phyloP scores from a whole-genome alignment of 345 rosid genomes.

The Iberis pinnata region DNA sequence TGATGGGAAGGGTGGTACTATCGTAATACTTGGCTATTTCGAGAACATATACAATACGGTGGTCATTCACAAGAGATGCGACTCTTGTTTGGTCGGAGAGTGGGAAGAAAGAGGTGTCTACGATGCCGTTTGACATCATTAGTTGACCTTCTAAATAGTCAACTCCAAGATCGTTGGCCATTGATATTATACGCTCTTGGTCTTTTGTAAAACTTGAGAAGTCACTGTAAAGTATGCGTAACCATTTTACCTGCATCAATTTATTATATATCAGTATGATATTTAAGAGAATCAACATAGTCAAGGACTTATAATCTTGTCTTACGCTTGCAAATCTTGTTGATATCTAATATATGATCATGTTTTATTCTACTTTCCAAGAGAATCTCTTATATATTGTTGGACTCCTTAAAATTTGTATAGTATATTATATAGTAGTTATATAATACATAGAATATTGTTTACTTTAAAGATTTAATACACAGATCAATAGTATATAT shows the following conservation, averaged over 20 bases:
- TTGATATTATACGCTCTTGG: slow-evolving; percentile 57
- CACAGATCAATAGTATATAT: background rate
- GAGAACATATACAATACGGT: slow-evolving; percentile 58
- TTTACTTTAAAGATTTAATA: background rate
- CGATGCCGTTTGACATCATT: slow-evolving; percentile 44
- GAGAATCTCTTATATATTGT: too few relatives aligned
- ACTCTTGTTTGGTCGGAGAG: slow-evolving; percentile 46
- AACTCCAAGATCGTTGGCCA: slow-evolving; percentile 36
- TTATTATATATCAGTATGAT: too few relatives aligned
- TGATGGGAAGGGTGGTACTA: slow-evolving; percentile 32
- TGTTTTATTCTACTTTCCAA: too few relatives aligned
- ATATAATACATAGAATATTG: background rate
- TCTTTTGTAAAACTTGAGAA: slow-evolving; percentile 54
- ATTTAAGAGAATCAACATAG: too few relatives aligned
- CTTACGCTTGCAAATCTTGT: too few relatives aligned
- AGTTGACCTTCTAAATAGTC: slow-evolving; percentile 71
- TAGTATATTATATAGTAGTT: too few relatives aligned
- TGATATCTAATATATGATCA: too few relatives aligned
- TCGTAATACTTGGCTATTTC: slow-evolving; percentile 64
- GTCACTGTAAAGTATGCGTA: slow-evolving; percentile 60
- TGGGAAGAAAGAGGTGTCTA: slow-evolving; percentile 62
- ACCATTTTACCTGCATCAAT: slow-evolving; percentile 55
- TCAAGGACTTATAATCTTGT: too few relatives aligned
- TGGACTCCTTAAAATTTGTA: too few relatives aligned
- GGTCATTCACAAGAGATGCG: slow-evolving; percentile 40